Percentiles rank a stretch among this genome's conserved stretches.
Conservation (phyloP, 1,284 basidiomycete genomes). For the Neolentinus lepideus region DNA sequence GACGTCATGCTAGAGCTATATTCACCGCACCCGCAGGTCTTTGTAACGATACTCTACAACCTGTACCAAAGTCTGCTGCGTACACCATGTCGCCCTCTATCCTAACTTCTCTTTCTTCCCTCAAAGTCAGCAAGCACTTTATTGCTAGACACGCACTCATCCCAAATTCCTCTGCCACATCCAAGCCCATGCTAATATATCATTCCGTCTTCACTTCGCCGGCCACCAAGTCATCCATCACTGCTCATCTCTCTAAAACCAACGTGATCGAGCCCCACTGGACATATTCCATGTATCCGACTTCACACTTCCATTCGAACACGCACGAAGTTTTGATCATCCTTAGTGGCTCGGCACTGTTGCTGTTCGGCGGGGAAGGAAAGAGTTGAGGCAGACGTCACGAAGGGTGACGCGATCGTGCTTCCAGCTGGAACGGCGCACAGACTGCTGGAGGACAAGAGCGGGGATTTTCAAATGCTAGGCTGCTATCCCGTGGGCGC, state of each 20-base stretch:
- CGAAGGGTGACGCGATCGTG: slow-evolving; percentile 31
- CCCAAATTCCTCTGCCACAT: slow-evolving; percentile 21
- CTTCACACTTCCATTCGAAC: slow-evolving; percentile 36
- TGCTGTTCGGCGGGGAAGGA: slow-evolving; percentile 33
- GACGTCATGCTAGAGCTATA: not conserved
- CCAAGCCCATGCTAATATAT: slow-evolving; percentile 21
- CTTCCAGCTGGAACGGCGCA: slow-evolving; percentile 35
- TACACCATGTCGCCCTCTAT: not conserved
- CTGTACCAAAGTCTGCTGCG: no score
- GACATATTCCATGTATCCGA: slow-evolving; percentile 34
- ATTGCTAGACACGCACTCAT: slow-evolving; percentile 17
- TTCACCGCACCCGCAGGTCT: no score
- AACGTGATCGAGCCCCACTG: slow-evolving; percentile 30
- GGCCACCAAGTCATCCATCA: slow-evolving; percentile 24
- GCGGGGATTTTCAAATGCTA: slow-evolving; percentile 31
- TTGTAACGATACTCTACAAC: no score
- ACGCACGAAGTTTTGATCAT: slow-evolving; percentile 33
- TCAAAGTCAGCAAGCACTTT: slow-evolving; percentile 16
- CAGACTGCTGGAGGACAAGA: slow-evolving; percentile 22
- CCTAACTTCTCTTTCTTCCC: slow-evolving; percentile 15
- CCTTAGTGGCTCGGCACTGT: slow-evolving; percentile 21
- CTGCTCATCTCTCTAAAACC: slow-evolving; percentile 10
- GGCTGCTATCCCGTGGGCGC: slow-evolving; percentile 29
- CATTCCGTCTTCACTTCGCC: slow-evolving; percentile 15
- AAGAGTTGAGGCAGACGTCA: slow-evolving; percentile 22